Evolutionary conservation across 495 filamentous ascomycete species (phyloP).

Genomic region (Aspergillus incahuasiensis): DNA sequence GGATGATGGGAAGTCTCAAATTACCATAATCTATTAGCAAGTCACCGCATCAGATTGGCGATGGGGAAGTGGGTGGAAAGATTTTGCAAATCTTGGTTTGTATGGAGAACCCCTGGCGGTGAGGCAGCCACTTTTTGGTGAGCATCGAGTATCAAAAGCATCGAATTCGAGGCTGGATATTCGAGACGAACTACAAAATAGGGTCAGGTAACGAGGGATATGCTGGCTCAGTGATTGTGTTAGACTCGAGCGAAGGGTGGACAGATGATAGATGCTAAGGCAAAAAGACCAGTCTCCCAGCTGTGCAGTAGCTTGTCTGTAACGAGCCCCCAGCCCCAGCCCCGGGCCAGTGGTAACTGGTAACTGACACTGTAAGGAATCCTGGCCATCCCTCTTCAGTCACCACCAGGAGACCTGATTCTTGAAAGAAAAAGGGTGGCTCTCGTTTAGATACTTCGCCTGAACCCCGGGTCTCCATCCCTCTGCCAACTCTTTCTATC

Average conservation of each 20-base stretch:
- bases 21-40: neutral
- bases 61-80: neutral
- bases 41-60: neutral
- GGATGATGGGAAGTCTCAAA: neutral
- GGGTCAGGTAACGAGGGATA: no score
- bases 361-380: conserved; percentile 9
- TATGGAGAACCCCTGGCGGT: neutral
- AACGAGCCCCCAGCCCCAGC: no score
- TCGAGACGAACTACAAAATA: no score
- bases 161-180: no score
- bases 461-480: conserved; percentile 1
- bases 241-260: neutral
- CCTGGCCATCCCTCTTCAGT: conserved; percentile 4
- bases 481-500: neutral
- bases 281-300: neutral
- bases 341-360: neutral
- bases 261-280: neutral
- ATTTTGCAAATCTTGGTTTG: neutral
- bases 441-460: neutral
- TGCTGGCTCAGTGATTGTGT: no score
- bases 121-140: neutral
- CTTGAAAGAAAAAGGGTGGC: conserved; percentile 1
- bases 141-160: neutral
- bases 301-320: neutral
- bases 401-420: neutral